phyloP scores from a whole-genome alignment of 495 filamentous ascomycete species.

The Penicillium cinerascens region DNA sequence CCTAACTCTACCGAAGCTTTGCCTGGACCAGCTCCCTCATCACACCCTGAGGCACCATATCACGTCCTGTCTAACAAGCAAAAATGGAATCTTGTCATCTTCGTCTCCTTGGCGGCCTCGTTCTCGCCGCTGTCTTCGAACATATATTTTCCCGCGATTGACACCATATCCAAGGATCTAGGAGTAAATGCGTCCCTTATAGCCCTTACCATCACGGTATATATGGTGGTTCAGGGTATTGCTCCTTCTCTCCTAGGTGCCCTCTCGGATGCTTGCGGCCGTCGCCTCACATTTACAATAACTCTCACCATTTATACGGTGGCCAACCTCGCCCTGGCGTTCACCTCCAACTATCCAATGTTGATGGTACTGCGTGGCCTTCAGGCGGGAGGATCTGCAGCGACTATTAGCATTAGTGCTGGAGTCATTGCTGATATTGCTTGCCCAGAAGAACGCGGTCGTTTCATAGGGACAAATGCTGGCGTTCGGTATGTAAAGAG shows the following conservation, averaged over 20 bases:
- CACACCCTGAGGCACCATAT: background rate
- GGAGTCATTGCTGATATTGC: slow-evolving; percentile 6
- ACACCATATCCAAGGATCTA: background rate
- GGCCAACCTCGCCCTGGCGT: slow-evolving; percentile 1
- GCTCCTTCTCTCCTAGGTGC: background rate
- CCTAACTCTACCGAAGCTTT: background rate
- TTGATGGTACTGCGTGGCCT: slow-evolving; percentile 1
- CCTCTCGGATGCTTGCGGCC: background rate
- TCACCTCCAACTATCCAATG: slow-evolving; percentile 1
- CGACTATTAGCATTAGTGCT: slow-evolving; percentile 4
- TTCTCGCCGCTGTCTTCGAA: slow-evolving; percentile 5
- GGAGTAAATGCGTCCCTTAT: background rate
- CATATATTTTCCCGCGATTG: slow-evolving; percentile 7
- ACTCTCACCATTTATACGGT: background rate
- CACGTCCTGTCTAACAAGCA: slow-evolving; percentile 1
- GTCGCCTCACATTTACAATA: slow-evolving; percentile 1
- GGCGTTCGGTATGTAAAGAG: slow-evolving; percentile 1
- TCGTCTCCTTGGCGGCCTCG: slow-evolving; percentile 4
- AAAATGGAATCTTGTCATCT: slow-evolving; percentile 8
- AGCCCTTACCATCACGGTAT: slow-evolving; percentile 1
- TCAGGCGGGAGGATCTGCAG: slow-evolving; percentile 2
- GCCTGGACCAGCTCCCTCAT: background rate
- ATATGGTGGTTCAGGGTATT: slow-evolving; percentile 4
- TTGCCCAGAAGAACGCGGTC: background rate
- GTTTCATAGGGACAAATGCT: slow-evolving; percentile 2